Conservation (phyloP, 2,329 filamentous ascomycete genomes). For the Neofusicoccum umdonicola region DNA sequence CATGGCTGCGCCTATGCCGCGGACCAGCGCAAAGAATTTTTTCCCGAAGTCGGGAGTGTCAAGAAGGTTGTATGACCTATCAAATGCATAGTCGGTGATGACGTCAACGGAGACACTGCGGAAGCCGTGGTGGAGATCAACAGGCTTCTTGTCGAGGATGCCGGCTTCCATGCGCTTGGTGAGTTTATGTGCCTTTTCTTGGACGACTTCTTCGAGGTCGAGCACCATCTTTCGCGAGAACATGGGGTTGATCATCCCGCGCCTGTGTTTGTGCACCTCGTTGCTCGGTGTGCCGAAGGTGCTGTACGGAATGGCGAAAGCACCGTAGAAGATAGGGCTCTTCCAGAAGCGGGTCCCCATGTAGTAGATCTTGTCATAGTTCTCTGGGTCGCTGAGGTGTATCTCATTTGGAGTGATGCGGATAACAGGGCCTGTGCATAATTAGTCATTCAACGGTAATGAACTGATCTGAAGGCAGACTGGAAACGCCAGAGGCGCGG, state of each 20-base stretch:
- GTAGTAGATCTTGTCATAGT: constrained; percentile 23
- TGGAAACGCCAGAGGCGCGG: no score
- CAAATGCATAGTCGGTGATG: constrained; percentile 27
- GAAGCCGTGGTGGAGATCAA: constrained; percentile 28
- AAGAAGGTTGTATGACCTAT: constrained; percentile 28
- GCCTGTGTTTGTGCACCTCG: constrained; percentile 20
- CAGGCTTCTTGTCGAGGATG: constrained; percentile 18
- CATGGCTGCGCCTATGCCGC: constrained; percentile 22
- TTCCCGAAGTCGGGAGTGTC: constrained; percentile 26
- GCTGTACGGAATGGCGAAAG: constrained; percentile 19
- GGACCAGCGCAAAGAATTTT: constrained; percentile 28
- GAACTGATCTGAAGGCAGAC: no score
- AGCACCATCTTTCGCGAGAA: constrained; percentile 31
- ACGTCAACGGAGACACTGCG: constrained; percentile 26
- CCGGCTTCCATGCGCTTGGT: constrained; percentile 16
- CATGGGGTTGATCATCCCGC: constrained; percentile 23
- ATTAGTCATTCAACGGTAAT: neutral
- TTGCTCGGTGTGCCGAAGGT: constrained; percentile 19
- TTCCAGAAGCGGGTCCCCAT: constrained; percentile 8
- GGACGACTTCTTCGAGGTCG: constrained; percentile 24
- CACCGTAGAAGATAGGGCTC: constrained; percentile 17
- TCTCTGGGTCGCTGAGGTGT: constrained; percentile 19
- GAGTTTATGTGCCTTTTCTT: constrained; percentile 25
- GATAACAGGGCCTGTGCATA: constrained; percentile 19
- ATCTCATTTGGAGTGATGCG: constrained; percentile 22